Conservation (phyloP, 1,284 basidiomycete species). For the Apiotrichum brassicae region DNA sequence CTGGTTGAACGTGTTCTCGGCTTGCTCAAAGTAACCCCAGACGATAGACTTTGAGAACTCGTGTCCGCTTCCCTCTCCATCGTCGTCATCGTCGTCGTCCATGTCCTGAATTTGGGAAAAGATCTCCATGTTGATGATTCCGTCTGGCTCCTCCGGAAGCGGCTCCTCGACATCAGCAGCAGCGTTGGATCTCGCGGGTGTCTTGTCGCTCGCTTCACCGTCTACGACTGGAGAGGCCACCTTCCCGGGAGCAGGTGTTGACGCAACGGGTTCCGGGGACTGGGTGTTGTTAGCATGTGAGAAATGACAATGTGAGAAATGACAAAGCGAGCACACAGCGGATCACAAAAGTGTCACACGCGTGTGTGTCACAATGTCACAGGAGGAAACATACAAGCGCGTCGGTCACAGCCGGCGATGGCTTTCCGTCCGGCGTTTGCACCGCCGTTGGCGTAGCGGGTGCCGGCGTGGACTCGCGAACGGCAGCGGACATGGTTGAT, state of each 20-base stretch:
- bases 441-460: not conserved
- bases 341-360: no score
- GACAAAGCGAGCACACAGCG: not conserved
- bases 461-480: not conserved
- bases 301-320: not conserved
- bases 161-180: constrained; percentile 1
- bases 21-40: constrained; percentile 72
- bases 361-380: no score
- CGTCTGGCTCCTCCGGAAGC: constrained; percentile 22
- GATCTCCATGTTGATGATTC: constrained; percentile 66
- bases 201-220: not conserved
- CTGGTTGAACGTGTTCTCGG: constrained; percentile 62
- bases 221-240: not conserved
- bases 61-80: constrained; percentile 43
- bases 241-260: not conserved
- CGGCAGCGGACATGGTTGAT: not conserved
- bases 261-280: not conserved
- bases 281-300: no score
- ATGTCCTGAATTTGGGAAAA: constrained; percentile 83
- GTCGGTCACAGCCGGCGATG: no score
- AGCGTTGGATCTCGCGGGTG: not conserved
- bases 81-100: constrained; percentile 65
- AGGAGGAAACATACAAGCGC: no score
- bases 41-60: constrained; percentile 76
- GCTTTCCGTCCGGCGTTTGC: not conserved